phyloP scores from a whole-genome alignment of 306 rosid genomes.

The Fragaria ananassa region DNA sequence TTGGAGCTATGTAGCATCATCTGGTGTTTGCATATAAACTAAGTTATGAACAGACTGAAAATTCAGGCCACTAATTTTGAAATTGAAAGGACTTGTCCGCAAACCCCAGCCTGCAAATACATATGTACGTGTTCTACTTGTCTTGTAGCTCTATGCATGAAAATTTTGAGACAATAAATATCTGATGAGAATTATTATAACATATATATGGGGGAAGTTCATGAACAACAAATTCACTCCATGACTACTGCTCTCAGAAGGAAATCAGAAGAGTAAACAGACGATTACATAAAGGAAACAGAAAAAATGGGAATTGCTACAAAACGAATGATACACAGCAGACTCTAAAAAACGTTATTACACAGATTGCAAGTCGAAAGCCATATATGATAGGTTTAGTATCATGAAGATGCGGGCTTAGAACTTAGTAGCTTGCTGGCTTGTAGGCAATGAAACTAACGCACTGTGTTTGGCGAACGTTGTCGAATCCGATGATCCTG shows the following conservation, averaged over 20 bases:
- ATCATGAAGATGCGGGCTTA: not conserved
- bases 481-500: slow-evolving; percentile 88
- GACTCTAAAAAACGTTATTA: not conserved
- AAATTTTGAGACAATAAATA: not conserved
- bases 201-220: not conserved
- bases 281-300: slow-evolving; percentile 4
- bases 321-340: not conserved
- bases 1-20: not conserved
- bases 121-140: not conserved
- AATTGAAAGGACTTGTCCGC: not conserved
- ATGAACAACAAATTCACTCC: slow-evolving; percentile 12
- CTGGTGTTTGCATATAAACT: not conserved
- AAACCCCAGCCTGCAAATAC: not conserved
- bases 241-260: not conserved
- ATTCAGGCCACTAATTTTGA: not conserved
- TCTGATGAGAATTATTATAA: not conserved
- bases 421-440: slow-evolving; percentile 29
- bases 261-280: not conserved
- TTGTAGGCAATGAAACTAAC: slow-evolving; percentile 80
- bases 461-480: slow-evolving; percentile 73
- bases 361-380: not conserved
- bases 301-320: not conserved
- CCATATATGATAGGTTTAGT: not conserved
- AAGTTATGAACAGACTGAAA: not conserved
- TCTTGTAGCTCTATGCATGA: not conserved